phyloP scores from a whole-genome alignment of 495 filamentous ascomycete genomes.

The Lasiosphaeria hispida region DNA sequence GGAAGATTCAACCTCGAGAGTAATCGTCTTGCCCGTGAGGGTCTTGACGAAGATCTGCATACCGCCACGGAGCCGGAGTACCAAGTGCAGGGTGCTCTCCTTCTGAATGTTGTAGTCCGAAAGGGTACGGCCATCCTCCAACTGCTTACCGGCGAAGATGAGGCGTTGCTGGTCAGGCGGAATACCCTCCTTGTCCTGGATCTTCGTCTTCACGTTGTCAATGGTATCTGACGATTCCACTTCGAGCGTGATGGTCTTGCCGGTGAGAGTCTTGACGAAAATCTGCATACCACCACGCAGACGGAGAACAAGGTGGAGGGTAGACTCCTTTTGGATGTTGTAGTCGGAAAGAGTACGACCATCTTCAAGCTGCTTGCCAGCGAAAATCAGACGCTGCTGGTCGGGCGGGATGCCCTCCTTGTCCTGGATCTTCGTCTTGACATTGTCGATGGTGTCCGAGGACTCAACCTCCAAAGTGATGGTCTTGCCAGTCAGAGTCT shows the following conservation, averaged over 20 bases:
- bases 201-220: slow-evolving; percentile 93
- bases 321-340: slow-evolving; percentile 98
- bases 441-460: slow-evolving; percentile 94
- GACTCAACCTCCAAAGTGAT: slow-evolving; percentile 98
- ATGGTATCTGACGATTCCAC: slow-evolving; percentile 90
- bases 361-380: slow-evolving; percentile 92
- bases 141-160: slow-evolving; percentile 91
- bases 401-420: slow-evolving; percentile 96
- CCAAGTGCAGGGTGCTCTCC: slow-evolving; percentile 95
- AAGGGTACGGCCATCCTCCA: slow-evolving; percentile 82
- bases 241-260: slow-evolving; percentile 91
- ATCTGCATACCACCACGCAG: slow-evolving; percentile 99
- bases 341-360: slow-evolving; percentile 84
- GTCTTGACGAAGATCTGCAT: slow-evolving; percentile 98
- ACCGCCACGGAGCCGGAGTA: slow-evolving; percentile 95
- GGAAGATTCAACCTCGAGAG: slow-evolving; percentile 81
- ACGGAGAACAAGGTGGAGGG: slow-evolving; percentile 92
- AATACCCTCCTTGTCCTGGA: slow-evolving; percentile 99
- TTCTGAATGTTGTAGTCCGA: slow-evolving; percentile 99
- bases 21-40: slow-evolving; percentile 89
- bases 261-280: slow-evolving; percentile 75
- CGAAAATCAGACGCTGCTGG: slow-evolving; percentile 93
- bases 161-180: slow-evolving; percentile 98
- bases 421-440: slow-evolving; percentile 78
- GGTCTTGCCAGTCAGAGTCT: slow-evolving; percentile 94